A percentile compares a stretch with the other conserved stretches of the same genome.
phyloP scores from a whole-genome alignment of 768 basidiomycete species.

The Boletus vinaceobasis region DNA sequence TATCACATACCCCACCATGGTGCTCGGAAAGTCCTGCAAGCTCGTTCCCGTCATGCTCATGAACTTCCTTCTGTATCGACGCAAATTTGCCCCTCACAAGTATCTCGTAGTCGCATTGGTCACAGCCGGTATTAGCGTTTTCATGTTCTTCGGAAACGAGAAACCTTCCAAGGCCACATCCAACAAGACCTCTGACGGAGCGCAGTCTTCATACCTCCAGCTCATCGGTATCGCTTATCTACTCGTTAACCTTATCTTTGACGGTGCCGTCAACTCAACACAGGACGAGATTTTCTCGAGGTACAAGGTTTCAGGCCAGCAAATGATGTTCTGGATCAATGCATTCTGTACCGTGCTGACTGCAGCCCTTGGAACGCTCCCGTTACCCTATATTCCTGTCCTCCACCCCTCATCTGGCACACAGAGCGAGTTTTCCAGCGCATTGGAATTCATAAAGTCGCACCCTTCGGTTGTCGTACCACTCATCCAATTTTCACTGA shows the following conservation, averaged over 20 bases:
- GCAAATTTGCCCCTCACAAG: slow-evolving; percentile 89
- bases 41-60: slow-evolving; percentile 98
- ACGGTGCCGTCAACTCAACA: slow-evolving; percentile 92
- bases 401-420: slow-evolving; percentile 65
- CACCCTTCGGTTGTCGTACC: slow-evolving; percentile 77
- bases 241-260: slow-evolving; percentile 82
- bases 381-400: slow-evolving; percentile 78
- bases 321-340: slow-evolving; percentile 99
- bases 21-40: slow-evolving; percentile 98
- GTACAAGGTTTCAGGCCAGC: slow-evolving; percentile 78
- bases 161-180: slow-evolving; percentile 35
- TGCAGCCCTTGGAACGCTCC: slow-evolving; percentile 64
- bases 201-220: slow-evolving; percentile 47
- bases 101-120: slow-evolving; percentile 95
- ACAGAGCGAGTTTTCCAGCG: slow-evolving; percentile 60
- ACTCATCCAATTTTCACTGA: slow-evolving; percentile 79
- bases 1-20: slow-evolving; percentile 98
- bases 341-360: slow-evolving; percentile 77
- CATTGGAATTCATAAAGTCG: slow-evolving; percentile 66
- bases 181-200: slow-evolving; percentile 29
- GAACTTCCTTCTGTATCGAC: slow-evolving; percentile 93
- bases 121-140: slow-evolving; percentile 85
- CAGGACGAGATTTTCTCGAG: slow-evolving; percentile 93
- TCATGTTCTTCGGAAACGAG: slow-evolving; percentile 85
- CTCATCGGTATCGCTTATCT: slow-evolving; percentile 74